A percentile compares a stretch with the other conserved stretches of the same genome.
Conservation (phyloP, 176 grass and related monocot genomes). For the Oryza meyeriana region DNA sequence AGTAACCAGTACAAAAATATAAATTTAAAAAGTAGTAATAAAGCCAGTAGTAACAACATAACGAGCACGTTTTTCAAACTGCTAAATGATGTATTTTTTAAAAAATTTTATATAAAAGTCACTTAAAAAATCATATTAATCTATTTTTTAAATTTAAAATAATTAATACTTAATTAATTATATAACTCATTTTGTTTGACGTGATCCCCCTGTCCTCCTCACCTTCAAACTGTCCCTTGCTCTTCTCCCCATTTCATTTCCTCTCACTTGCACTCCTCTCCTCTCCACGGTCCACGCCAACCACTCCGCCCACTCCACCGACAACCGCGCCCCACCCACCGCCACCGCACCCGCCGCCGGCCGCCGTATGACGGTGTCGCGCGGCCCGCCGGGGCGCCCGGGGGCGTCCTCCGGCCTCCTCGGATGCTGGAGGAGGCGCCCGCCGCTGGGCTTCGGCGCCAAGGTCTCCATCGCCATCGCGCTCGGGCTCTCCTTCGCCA, state of each 20-base stretch:
- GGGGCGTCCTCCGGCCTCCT: conserved; percentile 19
- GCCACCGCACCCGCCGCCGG: conserved; percentile 11
- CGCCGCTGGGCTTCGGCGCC: conserved; percentile 63
- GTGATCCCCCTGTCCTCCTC: too few relatives aligned
- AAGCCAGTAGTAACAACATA: neutral
- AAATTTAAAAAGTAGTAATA: neutral
- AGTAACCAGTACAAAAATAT: neutral
- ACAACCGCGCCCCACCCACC: conserved; percentile 23
- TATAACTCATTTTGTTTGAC: too few relatives aligned
- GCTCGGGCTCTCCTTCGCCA: conserved; percentile 76
- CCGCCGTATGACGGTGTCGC: conserved; percentile 58
- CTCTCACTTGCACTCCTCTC: neutral
- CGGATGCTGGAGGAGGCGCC: conserved; percentile 53
- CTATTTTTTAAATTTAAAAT: too few relatives aligned
- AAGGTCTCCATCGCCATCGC: conserved; percentile 78
- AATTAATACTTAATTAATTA: too few relatives aligned
- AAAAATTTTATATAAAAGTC: too few relatives aligned
- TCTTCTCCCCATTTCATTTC: neutral
- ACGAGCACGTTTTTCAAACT: too few relatives aligned
- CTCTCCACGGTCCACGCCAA: conserved; percentile 27
- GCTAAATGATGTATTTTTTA: too few relatives aligned
- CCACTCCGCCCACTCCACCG: conserved; percentile 19
- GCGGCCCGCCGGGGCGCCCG: conserved; percentile 29
- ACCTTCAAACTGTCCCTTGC: too few relatives aligned
- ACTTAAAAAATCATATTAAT: too few relatives aligned